A percentile compares a stretch with the other conserved stretches of the same genome.
These are phyloP conservation scores for Oryza rufipogon DNA, from an alignment of 176 grass and related monocot species.

Conservation along the genomic window DNA sequence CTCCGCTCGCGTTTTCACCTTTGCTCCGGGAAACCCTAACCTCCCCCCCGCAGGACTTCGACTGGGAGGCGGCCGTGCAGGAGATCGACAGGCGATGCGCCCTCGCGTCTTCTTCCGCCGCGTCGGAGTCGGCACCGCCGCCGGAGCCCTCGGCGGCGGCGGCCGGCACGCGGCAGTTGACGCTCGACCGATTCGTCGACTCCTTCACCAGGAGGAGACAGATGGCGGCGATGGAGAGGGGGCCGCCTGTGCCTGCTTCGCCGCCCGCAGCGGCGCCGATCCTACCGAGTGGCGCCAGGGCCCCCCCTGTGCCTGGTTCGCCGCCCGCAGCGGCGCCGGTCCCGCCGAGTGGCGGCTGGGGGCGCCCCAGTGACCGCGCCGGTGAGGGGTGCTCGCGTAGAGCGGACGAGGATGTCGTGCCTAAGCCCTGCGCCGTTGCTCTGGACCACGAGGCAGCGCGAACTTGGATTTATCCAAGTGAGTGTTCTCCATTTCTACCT, in stretches of 20 bases:
- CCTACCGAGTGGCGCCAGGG: not conserved
- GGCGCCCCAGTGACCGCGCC: not conserved
- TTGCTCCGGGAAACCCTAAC: slow-evolving; percentile 58
- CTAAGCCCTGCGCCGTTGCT: slow-evolving; percentile 30
- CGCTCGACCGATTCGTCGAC: slow-evolving; percentile 71
- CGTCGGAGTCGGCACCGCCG: not conserved
- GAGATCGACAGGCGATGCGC: slow-evolving; percentile 66
- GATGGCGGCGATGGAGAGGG: slow-evolving; percentile 40
- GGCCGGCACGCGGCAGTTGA: slow-evolving; percentile 56
- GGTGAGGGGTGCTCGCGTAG: slow-evolving; percentile 4
- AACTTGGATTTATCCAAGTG: slow-evolving; percentile 95
- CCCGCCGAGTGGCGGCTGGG: not conserved
- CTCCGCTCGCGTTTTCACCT: slow-evolving; percentile 24
- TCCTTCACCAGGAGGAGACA: slow-evolving; percentile 58
- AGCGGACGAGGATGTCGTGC: not conserved
- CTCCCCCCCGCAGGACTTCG: slow-evolving; percentile 54
- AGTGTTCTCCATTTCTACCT: not conserved
- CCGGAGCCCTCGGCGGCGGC: slow-evolving; percentile 12
- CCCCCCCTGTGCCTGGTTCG: not conserved
- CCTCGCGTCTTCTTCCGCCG: slow-evolving; percentile 33
- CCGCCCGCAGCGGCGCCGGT: not conserved
- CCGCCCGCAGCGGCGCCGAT: not conserved
- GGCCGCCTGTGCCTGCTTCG: not conserved
- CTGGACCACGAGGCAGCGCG: slow-evolving; percentile 72
- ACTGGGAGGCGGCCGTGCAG: slow-evolving; percentile 76